phyloP scores from a whole-genome alignment of 305 asterid species.

The Fraxinus baroniana region DNA sequence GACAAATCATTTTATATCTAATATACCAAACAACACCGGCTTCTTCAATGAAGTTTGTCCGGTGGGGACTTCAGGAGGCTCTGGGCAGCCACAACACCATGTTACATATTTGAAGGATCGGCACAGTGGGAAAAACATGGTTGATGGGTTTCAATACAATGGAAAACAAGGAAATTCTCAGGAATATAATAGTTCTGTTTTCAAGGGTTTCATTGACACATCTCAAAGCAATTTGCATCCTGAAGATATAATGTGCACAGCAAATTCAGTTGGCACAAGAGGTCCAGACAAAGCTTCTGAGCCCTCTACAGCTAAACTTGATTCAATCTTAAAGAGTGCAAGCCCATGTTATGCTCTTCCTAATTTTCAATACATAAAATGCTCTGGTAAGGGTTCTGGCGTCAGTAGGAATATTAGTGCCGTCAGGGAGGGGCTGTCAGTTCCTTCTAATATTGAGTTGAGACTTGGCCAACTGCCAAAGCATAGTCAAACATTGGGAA shows the following conservation, averaged over 20 bases:
- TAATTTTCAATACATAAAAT: constrained; percentile 30
- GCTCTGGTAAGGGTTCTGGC: constrained; percentile 28
- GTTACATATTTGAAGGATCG: constrained; percentile 27
- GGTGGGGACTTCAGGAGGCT: constrained; percentile 31
- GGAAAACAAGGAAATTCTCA: constrained; percentile 32
- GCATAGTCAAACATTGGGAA: constrained; percentile 35
- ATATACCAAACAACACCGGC: constrained; percentile 29
- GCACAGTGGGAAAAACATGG: constrained; percentile 26
- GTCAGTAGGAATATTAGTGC: constrained; percentile 23
- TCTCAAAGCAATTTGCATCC: constrained; percentile 25
- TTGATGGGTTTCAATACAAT: constrained; percentile 20
- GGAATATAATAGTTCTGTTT: constrained; percentile 26
- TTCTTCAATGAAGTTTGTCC: constrained; percentile 30
- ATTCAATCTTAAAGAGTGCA: constrained; percentile 27
- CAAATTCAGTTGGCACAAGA: constrained; percentile 32
- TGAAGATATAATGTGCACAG: constrained; percentile 23
- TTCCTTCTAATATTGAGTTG: constrained; percentile 52
- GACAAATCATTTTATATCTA: constrained; percentile 27
- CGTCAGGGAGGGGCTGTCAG: constrained; percentile 28
- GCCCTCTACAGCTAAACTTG: constrained; percentile 28
- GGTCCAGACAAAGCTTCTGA: constrained; percentile 33
- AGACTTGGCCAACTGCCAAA: constrained; percentile 58
- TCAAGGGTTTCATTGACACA: constrained; percentile 25
- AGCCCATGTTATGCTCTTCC: constrained; percentile 30
- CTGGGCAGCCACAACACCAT: constrained; percentile 31